Conservation (phyloP, 75 land plant genomes). For the Isoetes taiwanensis region DNA sequence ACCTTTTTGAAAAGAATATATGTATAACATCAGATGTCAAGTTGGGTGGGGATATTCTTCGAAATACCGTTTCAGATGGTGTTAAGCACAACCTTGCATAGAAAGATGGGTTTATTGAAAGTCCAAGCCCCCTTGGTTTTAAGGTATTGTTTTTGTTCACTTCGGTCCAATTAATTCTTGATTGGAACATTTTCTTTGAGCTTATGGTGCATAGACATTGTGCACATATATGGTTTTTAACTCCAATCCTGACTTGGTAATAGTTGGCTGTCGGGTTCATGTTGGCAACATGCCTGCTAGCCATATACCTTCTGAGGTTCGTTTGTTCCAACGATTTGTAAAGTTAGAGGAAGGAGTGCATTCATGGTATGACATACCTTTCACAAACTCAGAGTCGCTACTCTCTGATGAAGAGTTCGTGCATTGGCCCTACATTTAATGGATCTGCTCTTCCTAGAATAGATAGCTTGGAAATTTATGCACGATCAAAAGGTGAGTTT, state of each 20-base stretch:
- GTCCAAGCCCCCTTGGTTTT: slow-evolving; percentile 72
- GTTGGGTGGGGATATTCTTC: slow-evolving; percentile 63
- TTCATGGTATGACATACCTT: slow-evolving; percentile 96
- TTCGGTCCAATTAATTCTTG: neutral
- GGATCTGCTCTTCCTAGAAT: slow-evolving; percentile 71
- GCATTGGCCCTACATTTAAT: slow-evolving; percentile 69
- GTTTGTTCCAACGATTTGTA: slow-evolving; percentile 63
- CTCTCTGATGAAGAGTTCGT: slow-evolving; percentile 92
- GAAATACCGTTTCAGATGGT: slow-evolving; percentile 73
- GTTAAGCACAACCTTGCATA: slow-evolving; percentile 63
- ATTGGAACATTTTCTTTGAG: neutral
- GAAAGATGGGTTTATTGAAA: slow-evolving; percentile 86
- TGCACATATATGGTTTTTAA: slow-evolving; percentile 69
- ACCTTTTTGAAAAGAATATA: slow-evolving; percentile 90
- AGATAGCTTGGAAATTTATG: slow-evolving; percentile 87
- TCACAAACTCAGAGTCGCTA: slow-evolving; percentile 82
- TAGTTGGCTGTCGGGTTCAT: slow-evolving; percentile 86
- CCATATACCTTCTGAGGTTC: slow-evolving; percentile 78
- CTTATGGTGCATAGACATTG: neutral
- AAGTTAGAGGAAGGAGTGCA: slow-evolving; percentile 92
- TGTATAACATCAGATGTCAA: slow-evolving; percentile 89
- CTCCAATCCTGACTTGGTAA: slow-evolving; percentile 84
- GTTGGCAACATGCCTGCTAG: slow-evolving; percentile 88
- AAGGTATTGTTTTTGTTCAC: slow-evolving; percentile 39
- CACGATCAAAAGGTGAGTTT: slow-evolving; percentile 94